Percentiles rank a stretch among this genome's conserved stretches.
These are phyloP conservation scores for Casaregolazyma suthepensis DNA, from an alignment of 1,139 yeast species.

Conservation along the genomic window DNA sequence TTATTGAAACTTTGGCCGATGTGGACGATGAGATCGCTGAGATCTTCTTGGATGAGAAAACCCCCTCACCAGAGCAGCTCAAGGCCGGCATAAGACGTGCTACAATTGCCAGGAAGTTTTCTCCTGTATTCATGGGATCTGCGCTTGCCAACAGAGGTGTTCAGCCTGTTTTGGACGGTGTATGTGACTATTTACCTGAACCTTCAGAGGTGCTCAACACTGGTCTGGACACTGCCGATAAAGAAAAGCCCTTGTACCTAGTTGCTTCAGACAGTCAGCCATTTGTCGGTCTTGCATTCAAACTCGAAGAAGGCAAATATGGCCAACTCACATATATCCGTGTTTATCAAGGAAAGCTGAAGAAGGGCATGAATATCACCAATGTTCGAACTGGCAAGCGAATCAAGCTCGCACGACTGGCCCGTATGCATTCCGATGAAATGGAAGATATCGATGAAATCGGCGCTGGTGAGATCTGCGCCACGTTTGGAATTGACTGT, in stretches of 20 bases:
- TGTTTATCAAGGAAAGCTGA: slow-evolving; percentile 92
- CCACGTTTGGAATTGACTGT: slow-evolving; percentile 98
- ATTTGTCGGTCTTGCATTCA: slow-evolving; percentile 94
- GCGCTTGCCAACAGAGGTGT: slow-evolving; percentile 94
- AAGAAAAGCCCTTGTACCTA: slow-evolving; percentile 68
- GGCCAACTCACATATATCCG: slow-evolving; percentile 96
- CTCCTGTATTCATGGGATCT: slow-evolving; percentile 98
- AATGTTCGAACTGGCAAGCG: slow-evolving; percentile 91
- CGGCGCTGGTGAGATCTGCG: slow-evolving; percentile 98
- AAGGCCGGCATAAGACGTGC: slow-evolving; percentile 87
- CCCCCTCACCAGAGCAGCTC: slow-evolving; percentile 77
- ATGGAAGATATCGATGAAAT: slow-evolving; percentile 97
- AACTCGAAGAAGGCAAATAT: slow-evolving; percentile 95
- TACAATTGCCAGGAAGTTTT: slow-evolving; percentile 92
- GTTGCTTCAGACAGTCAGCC: slow-evolving; percentile 71
- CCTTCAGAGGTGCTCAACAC: slow-evolving; percentile 90
- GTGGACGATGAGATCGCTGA: slow-evolving; percentile 98
- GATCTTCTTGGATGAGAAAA: slow-evolving; percentile 80
- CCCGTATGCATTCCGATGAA: slow-evolving; percentile 97
- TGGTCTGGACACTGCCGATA: slow-evolving; percentile 70
- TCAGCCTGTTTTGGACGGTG: slow-evolving; percentile 93
- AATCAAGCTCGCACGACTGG: slow-evolving; percentile 90
- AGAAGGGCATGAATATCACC: slow-evolving; percentile 82
- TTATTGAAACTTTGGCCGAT: slow-evolving; percentile 93
- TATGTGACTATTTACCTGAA: slow-evolving; percentile 90